Evolutionary conservation across 805 yeast genomes (phyloP).

Genomic region (Kazachstania martiniae): DNA sequence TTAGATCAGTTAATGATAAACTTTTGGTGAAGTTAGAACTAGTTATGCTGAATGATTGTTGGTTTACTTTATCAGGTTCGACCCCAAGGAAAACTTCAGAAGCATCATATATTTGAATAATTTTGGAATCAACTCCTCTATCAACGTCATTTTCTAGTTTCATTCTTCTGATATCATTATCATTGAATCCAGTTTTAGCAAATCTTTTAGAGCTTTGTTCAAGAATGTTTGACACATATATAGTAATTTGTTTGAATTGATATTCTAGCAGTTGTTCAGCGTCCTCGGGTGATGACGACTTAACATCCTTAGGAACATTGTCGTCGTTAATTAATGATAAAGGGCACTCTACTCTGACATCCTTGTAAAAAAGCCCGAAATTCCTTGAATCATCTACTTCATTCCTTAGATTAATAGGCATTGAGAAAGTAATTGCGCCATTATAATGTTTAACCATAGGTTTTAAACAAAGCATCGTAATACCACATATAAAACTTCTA

Average conservation of each 20-base stretch:
- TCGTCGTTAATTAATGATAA: slow-evolving; percentile 15
- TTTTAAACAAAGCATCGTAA: slow-evolving; percentile 21
- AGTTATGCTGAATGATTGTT: slow-evolving; percentile 7
- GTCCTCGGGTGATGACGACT: slow-evolving; percentile 8
- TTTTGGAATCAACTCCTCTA: slow-evolving; percentile 5
- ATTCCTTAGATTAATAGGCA: slow-evolving; percentile 17
- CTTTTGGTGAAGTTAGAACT: slow-evolving; percentile 19
- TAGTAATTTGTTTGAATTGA: slow-evolving; percentile 17
- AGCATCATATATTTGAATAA: slow-evolving; percentile 20
- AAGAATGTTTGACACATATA: slow-evolving; percentile 11
- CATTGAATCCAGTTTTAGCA: slow-evolving; percentile 17
- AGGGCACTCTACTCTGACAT: slow-evolving; percentile 20
- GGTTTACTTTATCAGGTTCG: neutral
- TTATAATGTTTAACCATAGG: slow-evolving; percentile 13
- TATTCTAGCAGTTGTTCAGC: slow-evolving; percentile 15
- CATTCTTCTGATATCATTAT: slow-evolving; percentile 23
- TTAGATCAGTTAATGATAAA: slow-evolving; percentile 12
- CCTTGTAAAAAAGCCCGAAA: slow-evolving; percentile 19
- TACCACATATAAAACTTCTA: slow-evolving; percentile 19
- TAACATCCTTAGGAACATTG: slow-evolving; percentile 2
- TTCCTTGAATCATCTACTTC: slow-evolving; percentile 3
- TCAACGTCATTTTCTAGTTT: slow-evolving; percentile 9
- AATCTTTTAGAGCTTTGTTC: slow-evolving; percentile 12
- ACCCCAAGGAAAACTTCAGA: slow-evolving; percentile 10
- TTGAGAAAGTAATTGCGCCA: slow-evolving; percentile 14